phyloP scores from a whole-genome alignment of 345 rosid species.

The Eucalyptus polybractea region DNA sequence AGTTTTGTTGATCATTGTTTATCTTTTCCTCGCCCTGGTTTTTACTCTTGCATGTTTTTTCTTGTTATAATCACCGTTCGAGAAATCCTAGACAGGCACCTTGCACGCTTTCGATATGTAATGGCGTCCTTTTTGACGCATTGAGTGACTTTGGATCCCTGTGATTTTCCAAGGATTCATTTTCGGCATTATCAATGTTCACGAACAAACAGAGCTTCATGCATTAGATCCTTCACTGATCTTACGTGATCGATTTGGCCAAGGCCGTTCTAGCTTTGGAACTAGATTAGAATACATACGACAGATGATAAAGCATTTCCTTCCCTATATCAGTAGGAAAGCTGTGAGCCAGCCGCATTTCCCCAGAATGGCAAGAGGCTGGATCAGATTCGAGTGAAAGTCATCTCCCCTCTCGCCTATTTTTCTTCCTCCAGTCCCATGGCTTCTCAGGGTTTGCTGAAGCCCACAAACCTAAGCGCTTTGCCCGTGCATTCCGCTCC shows the following conservation, averaged over 20 bases:
- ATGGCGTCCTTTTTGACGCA: not conserved
- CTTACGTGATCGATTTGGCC: not conserved
- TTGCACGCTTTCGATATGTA: not conserved
- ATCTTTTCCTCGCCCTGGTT: not conserved
- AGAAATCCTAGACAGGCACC: not conserved
- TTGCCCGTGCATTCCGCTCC: conserved; percentile 66
- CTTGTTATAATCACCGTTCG: not conserved
- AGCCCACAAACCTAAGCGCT: conserved; percentile 73
- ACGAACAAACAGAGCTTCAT: not conserved
- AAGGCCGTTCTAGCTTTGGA: not conserved
- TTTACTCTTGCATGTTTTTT: not conserved
- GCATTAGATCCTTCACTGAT: not conserved
- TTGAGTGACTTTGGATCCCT: not conserved
- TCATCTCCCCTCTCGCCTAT: conserved; percentile 19
- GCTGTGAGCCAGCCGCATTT: not conserved
- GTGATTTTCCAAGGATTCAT: not conserved
- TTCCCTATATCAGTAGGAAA: not conserved
- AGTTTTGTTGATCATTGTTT: not conserved
- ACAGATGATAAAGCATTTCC: not conserved
- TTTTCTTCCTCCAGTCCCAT: conserved; percentile 78
- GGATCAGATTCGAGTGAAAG: not conserved
- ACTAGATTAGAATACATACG: not conserved
- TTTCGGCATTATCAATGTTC: not conserved
- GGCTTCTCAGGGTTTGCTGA: conserved; percentile 63
- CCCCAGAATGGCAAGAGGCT: not conserved